phyloP scores from a whole-genome alignment of 1,284 basidiomycete species.

The Pseudozyma pruni region DNA sequence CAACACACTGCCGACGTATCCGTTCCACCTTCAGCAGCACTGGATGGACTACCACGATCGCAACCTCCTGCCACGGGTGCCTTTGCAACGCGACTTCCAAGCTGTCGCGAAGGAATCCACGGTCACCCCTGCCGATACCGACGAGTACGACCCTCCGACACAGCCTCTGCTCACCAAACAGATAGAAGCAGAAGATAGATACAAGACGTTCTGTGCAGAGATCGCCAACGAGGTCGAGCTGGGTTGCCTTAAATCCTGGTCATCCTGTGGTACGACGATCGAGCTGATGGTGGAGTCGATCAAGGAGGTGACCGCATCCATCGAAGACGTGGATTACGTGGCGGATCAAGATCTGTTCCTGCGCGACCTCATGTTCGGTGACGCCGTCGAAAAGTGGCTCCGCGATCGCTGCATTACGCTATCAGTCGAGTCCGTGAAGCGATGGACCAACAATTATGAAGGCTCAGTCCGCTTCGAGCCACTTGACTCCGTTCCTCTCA shows the following conservation, averaged over 20 bases:
- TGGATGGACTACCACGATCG: slow-evolving; percentile 57
- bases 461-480: background rate
- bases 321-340: no score
- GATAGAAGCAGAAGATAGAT: background rate
- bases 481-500: background rate
- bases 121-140: background rate
- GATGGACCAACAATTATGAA: background rate
- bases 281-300: slow-evolving; percentile 24
- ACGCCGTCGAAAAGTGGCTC: background rate
- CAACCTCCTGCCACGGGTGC: slow-evolving; percentile 22
- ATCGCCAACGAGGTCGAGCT: slow-evolving; percentile 3
- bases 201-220: slow-evolving; percentile 8
- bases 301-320: slow-evolving; percentile 3
- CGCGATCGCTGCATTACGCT: background rate
- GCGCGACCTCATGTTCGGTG: no score
- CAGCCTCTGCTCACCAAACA: slow-evolving; percentile 20
- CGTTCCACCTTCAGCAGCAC: slow-evolving; percentile 34
- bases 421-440: background rate
- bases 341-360: background rate
- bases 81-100: background rate
- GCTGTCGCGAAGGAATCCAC: background rate
- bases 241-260: background rate
- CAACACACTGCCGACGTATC: slow-evolving; percentile 33
- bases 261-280: slow-evolving; percentile 4
- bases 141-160: slow-evolving; percentile 1